These are phyloP conservation scores for Sarcodon aspratus DNA, from an alignment of 768 basidiomycete genomes.

Conservation along the genomic window DNA sequence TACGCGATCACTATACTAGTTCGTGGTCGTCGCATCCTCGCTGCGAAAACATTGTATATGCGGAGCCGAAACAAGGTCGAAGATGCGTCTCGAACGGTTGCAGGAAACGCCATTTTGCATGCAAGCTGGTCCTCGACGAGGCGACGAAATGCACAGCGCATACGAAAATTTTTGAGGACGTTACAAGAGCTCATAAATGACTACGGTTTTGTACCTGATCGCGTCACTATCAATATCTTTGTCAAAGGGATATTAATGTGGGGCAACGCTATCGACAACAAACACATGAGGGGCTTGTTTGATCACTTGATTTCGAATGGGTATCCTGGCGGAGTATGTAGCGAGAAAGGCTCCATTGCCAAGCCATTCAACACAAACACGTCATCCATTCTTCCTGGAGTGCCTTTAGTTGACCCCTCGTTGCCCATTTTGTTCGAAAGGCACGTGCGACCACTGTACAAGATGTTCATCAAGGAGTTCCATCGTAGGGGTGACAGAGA, in stretches of 20 bases:
- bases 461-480: constrained; percentile 62
- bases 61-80: constrained; percentile 10
- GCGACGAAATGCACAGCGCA: constrained; percentile 28
- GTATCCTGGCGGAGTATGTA: constrained; percentile 29
- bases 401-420: constrained; percentile 10
- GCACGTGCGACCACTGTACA: constrained; percentile 61
- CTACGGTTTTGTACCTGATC: constrained; percentile 48
- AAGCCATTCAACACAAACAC: constrained; percentile 11
- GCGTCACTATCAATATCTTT: constrained; percentile 60
- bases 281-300: constrained; percentile 43
- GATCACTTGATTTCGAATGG: constrained; percentile 51
- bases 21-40: constrained; percentile 27
- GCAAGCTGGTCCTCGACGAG: constrained; percentile 21
- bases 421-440: constrained; percentile 37
- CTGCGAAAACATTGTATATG: constrained; percentile 32
- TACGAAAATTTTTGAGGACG: constrained; percentile 28
- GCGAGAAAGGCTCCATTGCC: constrained; percentile 28
- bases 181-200: constrained; percentile 30
- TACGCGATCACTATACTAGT: constrained; percentile 27
- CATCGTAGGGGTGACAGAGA: constrained; percentile 38
- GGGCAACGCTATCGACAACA: constrained; percentile 28
- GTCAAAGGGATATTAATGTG: constrained; percentile 49
- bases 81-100: constrained; percentile 18
- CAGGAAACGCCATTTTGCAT: constrained; percentile 51
- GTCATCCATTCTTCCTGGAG: constrained; percentile 21